Percentiles rank a stretch among this genome's conserved stretches.
Evolutionary conservation across 805 yeast genomes (phyloP).

Genomic region (Saccharomycopsis sp.): DNA sequence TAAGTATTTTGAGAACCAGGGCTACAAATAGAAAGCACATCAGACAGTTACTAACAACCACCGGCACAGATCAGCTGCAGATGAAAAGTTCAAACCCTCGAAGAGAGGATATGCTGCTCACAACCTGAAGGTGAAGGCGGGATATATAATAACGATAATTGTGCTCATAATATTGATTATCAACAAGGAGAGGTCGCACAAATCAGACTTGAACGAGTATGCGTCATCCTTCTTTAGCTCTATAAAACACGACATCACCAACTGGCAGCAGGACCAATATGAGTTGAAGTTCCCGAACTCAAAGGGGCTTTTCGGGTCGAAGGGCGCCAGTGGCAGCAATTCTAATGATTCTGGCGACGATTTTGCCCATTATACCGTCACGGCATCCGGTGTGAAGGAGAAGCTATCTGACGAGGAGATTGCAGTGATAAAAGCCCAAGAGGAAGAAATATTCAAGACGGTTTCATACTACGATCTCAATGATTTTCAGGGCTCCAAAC

Average conservation of each 20-base stretch:
- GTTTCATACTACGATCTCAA: conserved; percentile 59
- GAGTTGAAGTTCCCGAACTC: conserved; percentile 17
- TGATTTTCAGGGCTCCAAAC: conserved; percentile 45
- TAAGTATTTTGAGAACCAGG: conserved; percentile 2
- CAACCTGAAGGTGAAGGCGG: not conserved
- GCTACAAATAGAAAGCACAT: not conserved
- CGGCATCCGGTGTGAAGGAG: conserved; percentile 3
- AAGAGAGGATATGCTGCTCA: not conserved
- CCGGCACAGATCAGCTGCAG: not conserved
- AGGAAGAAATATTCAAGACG: conserved; percentile 37
- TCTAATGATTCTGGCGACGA: conserved; percentile 3
- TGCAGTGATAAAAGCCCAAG: conserved; percentile 27
- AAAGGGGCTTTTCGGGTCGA: conserved; percentile 12
- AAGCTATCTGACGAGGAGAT: conserved; percentile 5
- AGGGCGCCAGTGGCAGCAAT: not conserved
- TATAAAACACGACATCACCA: conserved; percentile 12
- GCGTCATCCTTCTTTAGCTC: conserved; percentile 1
- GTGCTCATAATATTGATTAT: conserved; percentile 2
- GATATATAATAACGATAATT: not conserved
- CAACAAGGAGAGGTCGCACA: not conserved
- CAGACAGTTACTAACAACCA: conserved; percentile 3
- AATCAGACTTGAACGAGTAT: conserved; percentile 5
- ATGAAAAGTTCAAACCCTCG: not conserved
- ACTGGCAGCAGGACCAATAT: conserved; percentile 20
- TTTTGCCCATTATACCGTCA: conserved; percentile 12